These are phyloP conservation scores for Fraxinus greggii DNA, from an alignment of 305 asterid species.

Conservation along the genomic window DNA sequence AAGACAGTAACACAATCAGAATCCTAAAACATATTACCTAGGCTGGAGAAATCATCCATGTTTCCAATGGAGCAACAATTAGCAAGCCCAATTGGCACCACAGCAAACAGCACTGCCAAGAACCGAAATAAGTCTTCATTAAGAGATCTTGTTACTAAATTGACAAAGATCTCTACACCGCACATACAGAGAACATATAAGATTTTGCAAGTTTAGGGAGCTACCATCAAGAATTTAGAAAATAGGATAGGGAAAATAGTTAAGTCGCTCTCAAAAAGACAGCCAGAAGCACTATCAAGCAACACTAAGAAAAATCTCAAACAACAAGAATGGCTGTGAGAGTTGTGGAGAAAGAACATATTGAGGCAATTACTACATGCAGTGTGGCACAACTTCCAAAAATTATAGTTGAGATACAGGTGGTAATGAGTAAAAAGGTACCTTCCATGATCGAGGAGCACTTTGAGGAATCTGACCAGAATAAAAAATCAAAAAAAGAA, in stretches of 20 bases:
- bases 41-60: background rate
- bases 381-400: too few species aligned
- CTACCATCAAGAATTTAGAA: background rate
- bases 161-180: background rate
- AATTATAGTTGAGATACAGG: background rate
- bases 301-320: too few species aligned
- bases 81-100: background rate
- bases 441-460: background rate
- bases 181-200: background rate
- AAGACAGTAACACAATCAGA: too few species aligned
- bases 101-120: too few species aligned
- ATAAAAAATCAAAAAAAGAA: background rate
- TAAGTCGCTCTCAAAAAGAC: too few species aligned
- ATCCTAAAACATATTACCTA: background rate
- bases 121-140: too few species aligned
- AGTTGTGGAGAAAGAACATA: too few species aligned
- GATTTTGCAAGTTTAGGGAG: background rate
- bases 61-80: background rate
- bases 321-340: too few species aligned
- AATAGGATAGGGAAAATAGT: background rate
- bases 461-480: too few species aligned
- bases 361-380: too few species aligned
- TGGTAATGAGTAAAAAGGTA: background rate
- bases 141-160: background rate
- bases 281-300: too few species aligned